A percentile compares a stretch with the other conserved stretches of the same genome.
Evolutionary conservation across 495 filamentous ascomycete genomes (phyloP).

Genomic region (Penicillium roqueforti): DNA sequence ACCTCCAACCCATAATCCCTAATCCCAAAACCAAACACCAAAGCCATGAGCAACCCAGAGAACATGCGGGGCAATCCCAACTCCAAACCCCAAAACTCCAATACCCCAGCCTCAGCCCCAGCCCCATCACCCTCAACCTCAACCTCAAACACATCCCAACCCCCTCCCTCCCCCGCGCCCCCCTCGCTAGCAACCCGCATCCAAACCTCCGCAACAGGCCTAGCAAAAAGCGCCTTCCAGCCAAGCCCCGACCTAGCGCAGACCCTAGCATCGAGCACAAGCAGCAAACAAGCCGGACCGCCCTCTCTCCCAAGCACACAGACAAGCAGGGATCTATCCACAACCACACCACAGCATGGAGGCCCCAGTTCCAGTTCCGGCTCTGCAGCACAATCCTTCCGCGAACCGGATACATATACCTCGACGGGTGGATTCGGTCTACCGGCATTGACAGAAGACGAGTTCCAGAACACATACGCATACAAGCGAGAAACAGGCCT

Average conservation of each 20-base stretch:
- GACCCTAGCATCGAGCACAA: conserved; percentile 21
- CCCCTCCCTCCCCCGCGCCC: conserved; percentile 2
- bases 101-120: neutral
- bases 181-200: conserved; percentile 35
- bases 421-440: conserved; percentile 22
- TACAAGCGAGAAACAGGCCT: too few relatives aligned
- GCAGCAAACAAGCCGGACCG: conserved; percentile 23
- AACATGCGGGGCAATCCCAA: conserved; percentile 24
- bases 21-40: neutral
- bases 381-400: conserved; percentile 18
- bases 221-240: conserved; percentile 34
- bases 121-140: neutral
- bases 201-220: conserved; percentile 35
- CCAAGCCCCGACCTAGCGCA: conserved; percentile 23
- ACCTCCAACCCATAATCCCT: neutral
- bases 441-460: conserved; percentile 25
- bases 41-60: conserved; percentile 1
- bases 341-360: conserved; percentile 13
- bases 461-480: conserved; percentile 23
- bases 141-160: conserved; percentile 2
- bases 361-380: neutral
- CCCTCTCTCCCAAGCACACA: conserved; percentile 6
- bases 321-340: neutral
- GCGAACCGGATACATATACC: neutral
- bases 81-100: neutral